Base-by-base conservation (phyloP, 2,329 filamentous ascomycete genomes). In the Cordyceps sp. region DNA sequence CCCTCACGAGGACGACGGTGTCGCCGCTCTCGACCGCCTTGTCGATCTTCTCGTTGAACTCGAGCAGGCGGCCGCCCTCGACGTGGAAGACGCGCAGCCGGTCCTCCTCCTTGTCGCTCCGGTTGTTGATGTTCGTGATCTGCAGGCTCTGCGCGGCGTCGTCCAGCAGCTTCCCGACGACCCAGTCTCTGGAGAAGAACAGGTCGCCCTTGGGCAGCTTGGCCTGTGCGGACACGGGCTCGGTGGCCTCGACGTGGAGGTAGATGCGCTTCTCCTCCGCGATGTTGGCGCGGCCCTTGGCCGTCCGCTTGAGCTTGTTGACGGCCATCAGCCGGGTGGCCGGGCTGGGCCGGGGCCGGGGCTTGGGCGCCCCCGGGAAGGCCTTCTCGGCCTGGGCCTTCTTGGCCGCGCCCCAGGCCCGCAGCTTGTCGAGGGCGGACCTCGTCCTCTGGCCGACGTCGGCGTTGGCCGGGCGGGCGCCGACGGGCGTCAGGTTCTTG, bases 61-160 rank as follows among this genome's bases (percentile, higher is more conserved):
- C 86, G 39, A 98, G 54, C 39, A 98, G 53, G 36, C 84, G 63
- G 0, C 90, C 90, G 0, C 79, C 82, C 49, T 98, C 86, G 1
- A 98, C 82, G 50, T 96, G 86, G 47, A 93, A 98, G 0, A 98
- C 74, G 8, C 90, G 62, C 41, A 98, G 52, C 53, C 79, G 79
- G 36, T 85, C 77, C 49, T 79, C 75, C 58, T 92, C 83, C 10
- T 77, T 68, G 3, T 67, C 69, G 1, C 73, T 76, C 43, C 78
- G 66, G 45, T 92, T 92, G 48, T 93, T 93, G 39, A 88, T 55
- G 42, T 93, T 93, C 46, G 80, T 68, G 8, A 92, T 74, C 56
- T 88, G 81, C 36, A 93, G 52, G 35, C 69, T 69, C 53, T 70
- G 76, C 0, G 84, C 83, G 13, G 83, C 83, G 5, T 76, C 69